phyloP scores from a whole-genome alignment of 371 early-diverging fungal species.

The Catenaria anguillulae region DNA sequence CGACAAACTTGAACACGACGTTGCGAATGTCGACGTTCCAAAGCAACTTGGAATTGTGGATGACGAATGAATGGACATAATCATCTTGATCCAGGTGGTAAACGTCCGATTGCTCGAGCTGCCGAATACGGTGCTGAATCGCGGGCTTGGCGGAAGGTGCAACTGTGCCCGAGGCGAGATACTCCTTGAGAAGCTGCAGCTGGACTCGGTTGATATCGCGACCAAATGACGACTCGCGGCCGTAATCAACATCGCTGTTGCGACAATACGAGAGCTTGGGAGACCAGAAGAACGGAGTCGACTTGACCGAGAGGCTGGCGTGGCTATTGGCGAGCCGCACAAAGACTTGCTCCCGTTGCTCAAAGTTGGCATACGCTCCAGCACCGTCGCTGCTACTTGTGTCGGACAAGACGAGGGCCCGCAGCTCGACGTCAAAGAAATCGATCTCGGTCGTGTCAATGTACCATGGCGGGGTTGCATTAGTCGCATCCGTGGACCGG shows the following conservation, averaged over 20 bases:
- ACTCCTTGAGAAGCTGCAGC: background rate
- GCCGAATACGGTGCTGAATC: background rate
- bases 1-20: background rate
- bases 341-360: background rate
- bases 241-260: background rate
- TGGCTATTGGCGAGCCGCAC: background rate
- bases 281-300: background rate
- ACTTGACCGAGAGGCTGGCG: background rate
- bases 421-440: background rate
- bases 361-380: background rate
- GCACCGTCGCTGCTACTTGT: background rate
- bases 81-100: background rate
- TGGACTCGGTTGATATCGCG: background rate
- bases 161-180: background rate
- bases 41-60: background rate
- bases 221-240: slow-evolving; percentile 1
- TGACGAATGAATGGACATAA: background rate
- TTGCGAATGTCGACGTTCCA: background rate
- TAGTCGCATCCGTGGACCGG: background rate
- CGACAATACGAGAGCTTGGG: background rate
- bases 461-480: background rate
- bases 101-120: background rate
- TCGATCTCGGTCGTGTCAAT: background rate
- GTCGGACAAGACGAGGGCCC: background rate
- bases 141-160: background rate